phyloP scores from a whole-genome alignment of 495 filamentous ascomycete species.

The Penicillium steckii region DNA sequence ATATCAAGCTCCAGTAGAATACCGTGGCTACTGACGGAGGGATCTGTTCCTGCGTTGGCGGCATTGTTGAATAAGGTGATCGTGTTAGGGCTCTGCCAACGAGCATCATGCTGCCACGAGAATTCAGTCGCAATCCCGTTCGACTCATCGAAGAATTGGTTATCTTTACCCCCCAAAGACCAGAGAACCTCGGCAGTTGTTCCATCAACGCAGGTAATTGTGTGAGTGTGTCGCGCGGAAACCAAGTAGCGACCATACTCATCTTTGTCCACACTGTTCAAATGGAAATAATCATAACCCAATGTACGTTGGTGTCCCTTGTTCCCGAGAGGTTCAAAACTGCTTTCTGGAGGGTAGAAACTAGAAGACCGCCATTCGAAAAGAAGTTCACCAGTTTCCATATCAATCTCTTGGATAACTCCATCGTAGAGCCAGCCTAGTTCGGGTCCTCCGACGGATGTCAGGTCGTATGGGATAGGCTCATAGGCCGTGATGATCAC shows the following conservation, averaged over 20 bases:
- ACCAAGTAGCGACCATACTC: slow-evolving; percentile 52
- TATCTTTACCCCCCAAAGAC: slow-evolving; percentile 51
- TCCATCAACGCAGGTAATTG: slow-evolving; percentile 44
- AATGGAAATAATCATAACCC: slow-evolving; percentile 53
- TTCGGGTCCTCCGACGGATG: slow-evolving; percentile 39
- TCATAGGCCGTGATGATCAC: slow-evolving; percentile 54
- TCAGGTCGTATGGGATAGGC: slow-evolving; percentile 43
- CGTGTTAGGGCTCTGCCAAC: slow-evolving; percentile 35
- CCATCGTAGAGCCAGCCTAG: slow-evolving; percentile 45
- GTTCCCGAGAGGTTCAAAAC: slow-evolving; percentile 19
- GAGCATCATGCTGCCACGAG: slow-evolving; percentile 54
- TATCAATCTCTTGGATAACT: slow-evolving; percentile 45
- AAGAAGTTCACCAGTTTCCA: slow-evolving; percentile 38
- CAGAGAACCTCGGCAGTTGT: slow-evolving; percentile 53
- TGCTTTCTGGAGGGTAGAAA: slow-evolving; percentile 25
- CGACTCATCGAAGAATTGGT: slow-evolving; percentile 44
- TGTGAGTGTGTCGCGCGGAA: slow-evolving; percentile 52
- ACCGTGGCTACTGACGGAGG: slow-evolving; percentile 24
- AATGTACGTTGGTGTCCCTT: slow-evolving; percentile 17
- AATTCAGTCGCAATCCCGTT: slow-evolving; percentile 44
- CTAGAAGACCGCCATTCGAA: slow-evolving; percentile 42
- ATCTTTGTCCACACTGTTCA: slow-evolving; percentile 59
- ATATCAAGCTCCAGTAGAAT: slow-evolving; percentile 32
- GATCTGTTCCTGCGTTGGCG: slow-evolving; percentile 26
- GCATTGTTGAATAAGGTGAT: slow-evolving; percentile 55